phyloP scores from a whole-genome alignment of 2,329 filamentous ascomycete genomes.

The Alternaria atra region DNA sequence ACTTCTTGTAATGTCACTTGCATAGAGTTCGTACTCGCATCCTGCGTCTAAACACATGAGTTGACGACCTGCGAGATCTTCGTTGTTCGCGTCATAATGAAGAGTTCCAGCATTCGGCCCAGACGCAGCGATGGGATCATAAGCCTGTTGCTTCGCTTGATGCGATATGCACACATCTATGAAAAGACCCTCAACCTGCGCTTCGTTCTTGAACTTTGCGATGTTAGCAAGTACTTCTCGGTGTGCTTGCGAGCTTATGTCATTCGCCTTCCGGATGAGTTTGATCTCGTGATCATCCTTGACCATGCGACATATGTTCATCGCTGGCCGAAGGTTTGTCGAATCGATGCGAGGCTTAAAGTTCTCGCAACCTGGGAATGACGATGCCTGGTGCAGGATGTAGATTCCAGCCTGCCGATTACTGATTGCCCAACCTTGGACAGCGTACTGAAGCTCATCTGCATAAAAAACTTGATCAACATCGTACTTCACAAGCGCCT shows the following conservation, averaged over 20 bases:
- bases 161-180: slow-evolving; percentile 74
- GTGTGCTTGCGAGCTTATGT: slow-evolving; percentile 81
- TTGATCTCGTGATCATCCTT: slow-evolving; percentile 86
- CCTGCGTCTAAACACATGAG: slow-evolving; percentile 88
- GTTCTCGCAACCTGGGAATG: slow-evolving; percentile 22
- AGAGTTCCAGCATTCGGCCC: slow-evolving; percentile 84
- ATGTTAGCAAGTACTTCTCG: slow-evolving; percentile 72
- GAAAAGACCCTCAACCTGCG: slow-evolving; percentile 83
- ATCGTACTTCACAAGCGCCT: slow-evolving; percentile 70
- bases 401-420: slow-evolving; percentile 39
- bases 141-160: slow-evolving; percentile 81
- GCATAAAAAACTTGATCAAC: slow-evolving; percentile 74
- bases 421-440: slow-evolving; percentile 44
- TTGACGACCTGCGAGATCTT: slow-evolving; percentile 72
- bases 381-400: slow-evolving; percentile 45
- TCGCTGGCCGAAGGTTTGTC: slow-evolving; percentile 69
- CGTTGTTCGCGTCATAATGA: slow-evolving; percentile 86
- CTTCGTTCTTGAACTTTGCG: slow-evolving; percentile 74
- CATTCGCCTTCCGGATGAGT: slow-evolving; percentile 81
- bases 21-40: slow-evolving; percentile 85
- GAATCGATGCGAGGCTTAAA: slow-evolving; percentile 29
- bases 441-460: slow-evolving; percentile 39
- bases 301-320: slow-evolving; percentile 80
- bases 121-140: slow-evolving; percentile 86
- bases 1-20: slow-evolving; percentile 88